Percentiles rank a stretch among this genome's conserved stretches.
phyloP scores from a whole-genome alignment of 2,329 filamentous ascomycete species.

The Chrysoporthe austroafricana region DNA sequence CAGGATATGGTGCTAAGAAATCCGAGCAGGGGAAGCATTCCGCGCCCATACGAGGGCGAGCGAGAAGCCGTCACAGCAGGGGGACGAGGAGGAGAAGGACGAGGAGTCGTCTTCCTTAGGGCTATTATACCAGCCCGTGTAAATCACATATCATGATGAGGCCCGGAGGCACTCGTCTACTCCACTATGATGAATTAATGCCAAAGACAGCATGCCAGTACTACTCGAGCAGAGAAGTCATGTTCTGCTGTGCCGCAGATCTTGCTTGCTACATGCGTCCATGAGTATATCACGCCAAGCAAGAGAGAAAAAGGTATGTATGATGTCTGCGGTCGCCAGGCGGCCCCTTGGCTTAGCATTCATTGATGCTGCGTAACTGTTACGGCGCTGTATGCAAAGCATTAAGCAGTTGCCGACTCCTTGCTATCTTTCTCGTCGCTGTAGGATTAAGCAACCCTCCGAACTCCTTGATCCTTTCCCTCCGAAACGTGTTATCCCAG shows the following conservation, averaged over 20 bases:
- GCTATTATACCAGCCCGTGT: slow-evolving; percentile 21
- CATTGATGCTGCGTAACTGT: slow-evolving; percentile 12
- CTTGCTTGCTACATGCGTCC: no score
- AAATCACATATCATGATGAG: slow-evolving; percentile 20
- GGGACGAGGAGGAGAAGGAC: neutral
- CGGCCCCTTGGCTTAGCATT: neutral
- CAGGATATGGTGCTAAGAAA: neutral
- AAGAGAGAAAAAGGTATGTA: neutral
- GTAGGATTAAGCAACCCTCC: slow-evolving; percentile 4
- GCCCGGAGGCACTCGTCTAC: slow-evolving; percentile 19
- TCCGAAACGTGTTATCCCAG: neutral
- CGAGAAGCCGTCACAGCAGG: slow-evolving; percentile 7
- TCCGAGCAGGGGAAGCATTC: neutral
- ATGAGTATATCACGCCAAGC: no score
- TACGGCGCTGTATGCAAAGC: slow-evolving; percentile 5
- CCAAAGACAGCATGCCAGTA: slow-evolving; percentile 5
- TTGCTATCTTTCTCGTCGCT: neutral
- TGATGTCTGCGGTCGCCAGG: neutral
- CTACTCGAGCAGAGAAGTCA: neutral
- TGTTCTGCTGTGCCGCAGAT: neutral
- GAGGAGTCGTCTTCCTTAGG: neutral
- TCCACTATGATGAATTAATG: slow-evolving; percentile 29
- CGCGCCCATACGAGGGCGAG: neutral
- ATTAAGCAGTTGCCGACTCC: neutral
- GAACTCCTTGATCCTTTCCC: neutral